Base-by-base conservation (phyloP, 1,139 yeast genomes). In the Sugiyamaella neomexicana region DNA sequence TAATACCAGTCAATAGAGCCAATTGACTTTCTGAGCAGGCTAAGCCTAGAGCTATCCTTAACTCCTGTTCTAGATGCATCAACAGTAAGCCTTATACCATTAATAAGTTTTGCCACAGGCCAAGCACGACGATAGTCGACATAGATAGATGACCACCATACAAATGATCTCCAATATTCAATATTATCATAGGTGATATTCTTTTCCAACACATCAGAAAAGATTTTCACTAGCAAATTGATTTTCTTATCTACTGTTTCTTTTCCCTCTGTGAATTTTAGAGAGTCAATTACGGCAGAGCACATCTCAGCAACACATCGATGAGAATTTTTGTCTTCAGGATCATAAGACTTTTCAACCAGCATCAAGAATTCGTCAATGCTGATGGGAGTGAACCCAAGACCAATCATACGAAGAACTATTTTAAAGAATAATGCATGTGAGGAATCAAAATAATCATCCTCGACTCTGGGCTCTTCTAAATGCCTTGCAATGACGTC, bases 161-260 rank as follows among this genome's bases (percentile, higher is more conserved):
- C 75, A 56, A 89, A 81, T 0, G 89, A 80, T 48, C 77, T 77
- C 98, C 99, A 93, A 50, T 88, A 83, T 16, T 80, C 81, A 46
- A 80, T 72, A 6, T 86, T 86, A 44, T 91, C 96, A 2, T 91
- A 95, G 0, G 89, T 81, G 56, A 93, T 71, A 55, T 86, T 89
- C 40, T 77, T 73, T 2, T 76, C 73, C 46, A 89, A 73, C 15
- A 86, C 78, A 1, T 68, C 65, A n/a, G 75, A 72, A 29, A 86
- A 72, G 2, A 85, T 65, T 1, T 74, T 74, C 40, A 82, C 69
- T 12, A 87, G 67, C 32, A 86, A 85, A 1, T 71, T 72, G 50
- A 76, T 72, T 2, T 68, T 60, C 39, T 50, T 54, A 8, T 57
- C 54, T 2, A 55, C 51, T 56, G 61, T 55, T 16, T 55, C 62